phyloP scores from a whole-genome alignment of 805 yeast genomes.

The Kodamaea jinghongensis region DNA sequence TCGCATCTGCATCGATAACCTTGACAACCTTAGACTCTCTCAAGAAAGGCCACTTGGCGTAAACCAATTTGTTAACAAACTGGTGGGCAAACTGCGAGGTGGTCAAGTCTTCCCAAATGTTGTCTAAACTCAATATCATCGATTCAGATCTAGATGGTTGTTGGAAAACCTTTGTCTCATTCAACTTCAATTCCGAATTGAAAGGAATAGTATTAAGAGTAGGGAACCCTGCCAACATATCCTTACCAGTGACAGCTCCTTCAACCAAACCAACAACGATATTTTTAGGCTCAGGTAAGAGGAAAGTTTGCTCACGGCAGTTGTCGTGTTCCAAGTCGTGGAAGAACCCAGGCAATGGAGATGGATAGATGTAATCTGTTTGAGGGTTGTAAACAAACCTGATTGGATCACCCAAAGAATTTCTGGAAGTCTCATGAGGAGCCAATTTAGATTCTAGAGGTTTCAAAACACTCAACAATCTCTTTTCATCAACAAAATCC shows the following conservation, averaged over 20 bases:
- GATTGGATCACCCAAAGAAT: conserved; percentile 69
- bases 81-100: conserved; percentile 64
- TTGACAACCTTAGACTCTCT: conserved; percentile 71
- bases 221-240: conserved; percentile 88
- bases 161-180: conserved; percentile 75
- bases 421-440: conserved; percentile 71
- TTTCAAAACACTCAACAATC: conserved; percentile 68
- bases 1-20: conserved; percentile 53
- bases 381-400: conserved; percentile 76
- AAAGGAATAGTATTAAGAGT: conserved; percentile 70
- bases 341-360: conserved; percentile 77
- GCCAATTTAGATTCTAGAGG: conserved; percentile 61
- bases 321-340: conserved; percentile 75
- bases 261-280: conserved; percentile 55
- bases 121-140: conserved; percentile 60
- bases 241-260: conserved; percentile 68
- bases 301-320: conserved; percentile 62
- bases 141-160: conserved; percentile 83
- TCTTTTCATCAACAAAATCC: conserved; percentile 83
- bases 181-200: conserved; percentile 49
- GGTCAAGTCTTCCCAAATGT: conserved; percentile 53
- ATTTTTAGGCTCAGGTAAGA: conserved; percentile 46
- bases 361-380: conserved; percentile 58
- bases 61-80: conserved; percentile 60
- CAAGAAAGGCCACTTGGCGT: conserved; percentile 87